Conservation (phyloP, 257 asterid genomes). For the Linaria vulgaris region DNA sequence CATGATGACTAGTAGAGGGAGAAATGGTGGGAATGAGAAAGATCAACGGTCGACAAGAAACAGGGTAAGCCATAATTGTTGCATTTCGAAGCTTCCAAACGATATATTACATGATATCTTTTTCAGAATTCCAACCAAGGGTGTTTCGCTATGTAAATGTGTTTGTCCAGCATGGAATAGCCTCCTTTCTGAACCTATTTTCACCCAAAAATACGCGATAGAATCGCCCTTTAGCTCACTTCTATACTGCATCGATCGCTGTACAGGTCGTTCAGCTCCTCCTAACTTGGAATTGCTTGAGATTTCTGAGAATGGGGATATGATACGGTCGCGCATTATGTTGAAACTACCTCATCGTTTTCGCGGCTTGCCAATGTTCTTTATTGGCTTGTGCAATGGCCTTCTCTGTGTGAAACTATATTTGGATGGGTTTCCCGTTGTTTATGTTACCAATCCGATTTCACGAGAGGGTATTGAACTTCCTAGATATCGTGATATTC, state of each 20-base stretch:
- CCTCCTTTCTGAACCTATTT: constrained; percentile 1
- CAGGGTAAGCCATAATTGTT: constrained; percentile 9
- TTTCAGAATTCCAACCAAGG: background rate
- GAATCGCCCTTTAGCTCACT: constrained; percentile 1
- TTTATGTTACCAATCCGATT: constrained; percentile 9
- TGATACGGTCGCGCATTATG: background rate
- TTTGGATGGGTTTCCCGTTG: background rate
- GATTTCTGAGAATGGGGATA: constrained; percentile 2
- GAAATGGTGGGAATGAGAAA: no score
- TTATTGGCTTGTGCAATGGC: constrained; percentile 1
- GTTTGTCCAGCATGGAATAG: constrained; percentile 13
- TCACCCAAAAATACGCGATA: background rate
- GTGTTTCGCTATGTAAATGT: background rate
- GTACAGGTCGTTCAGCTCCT: background rate
- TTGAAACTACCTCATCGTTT: background rate
- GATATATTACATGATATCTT: background rate
- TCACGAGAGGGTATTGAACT: constrained; percentile 5
- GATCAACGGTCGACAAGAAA: no score
- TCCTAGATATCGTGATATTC: background rate
- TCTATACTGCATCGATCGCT: background rate
- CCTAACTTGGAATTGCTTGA: constrained; percentile 13
- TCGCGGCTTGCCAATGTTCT: background rate
- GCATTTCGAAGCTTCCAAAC: background rate
- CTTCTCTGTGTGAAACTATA: background rate
- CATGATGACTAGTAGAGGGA: no score